These are phyloP conservation scores for Alternaria brassicae DNA, from an alignment of 2,329 filamentous ascomycete species.

Conservation along the genomic window DNA sequence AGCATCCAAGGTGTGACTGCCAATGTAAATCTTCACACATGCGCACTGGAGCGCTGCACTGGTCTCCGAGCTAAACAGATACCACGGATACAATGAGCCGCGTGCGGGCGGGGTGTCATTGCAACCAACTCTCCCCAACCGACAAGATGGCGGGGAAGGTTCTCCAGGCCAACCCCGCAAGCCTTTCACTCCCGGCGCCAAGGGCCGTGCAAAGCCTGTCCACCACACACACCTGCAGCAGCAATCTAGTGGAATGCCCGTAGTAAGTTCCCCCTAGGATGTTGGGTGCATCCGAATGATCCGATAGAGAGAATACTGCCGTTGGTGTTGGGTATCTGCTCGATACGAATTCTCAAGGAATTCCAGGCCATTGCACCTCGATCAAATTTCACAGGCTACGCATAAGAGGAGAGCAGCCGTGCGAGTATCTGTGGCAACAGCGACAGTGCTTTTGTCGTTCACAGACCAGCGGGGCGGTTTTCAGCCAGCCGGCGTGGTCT, in stretches of 20 bases:
- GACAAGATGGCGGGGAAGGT: slow-evolving; percentile 23
- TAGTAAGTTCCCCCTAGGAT: neutral
- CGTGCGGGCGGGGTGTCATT: slow-evolving; percentile 12
- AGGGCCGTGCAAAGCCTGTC: slow-evolving; percentile 14
- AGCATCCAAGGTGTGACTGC: neutral
- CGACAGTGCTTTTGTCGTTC: neutral
- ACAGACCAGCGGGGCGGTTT: neutral
- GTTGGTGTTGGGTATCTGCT: neutral
- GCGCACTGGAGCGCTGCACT: neutral
- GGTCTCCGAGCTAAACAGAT: neutral
- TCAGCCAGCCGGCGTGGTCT: neutral
- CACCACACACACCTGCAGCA: slow-evolving; percentile 1
- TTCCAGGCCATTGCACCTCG: neutral
- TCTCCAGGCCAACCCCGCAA: slow-evolving; percentile 32
- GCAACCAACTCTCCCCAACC: slow-evolving; percentile 7
- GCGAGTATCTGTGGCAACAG: neutral
- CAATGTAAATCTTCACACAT: too few species aligned
- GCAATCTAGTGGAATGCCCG: slow-evolving; percentile 4
- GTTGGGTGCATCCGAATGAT: too few species aligned
- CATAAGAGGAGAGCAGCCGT: neutral
- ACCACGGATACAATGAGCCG: slow-evolving; percentile 21
- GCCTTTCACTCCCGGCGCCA: slow-evolving; percentile 20
- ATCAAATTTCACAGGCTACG: neutral
- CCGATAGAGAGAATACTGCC: neutral
- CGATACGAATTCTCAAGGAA: neutral